Evolutionary conservation across 1,139 yeast genomes (phyloP).

Genomic region (Geotrichum reessii): DNA sequence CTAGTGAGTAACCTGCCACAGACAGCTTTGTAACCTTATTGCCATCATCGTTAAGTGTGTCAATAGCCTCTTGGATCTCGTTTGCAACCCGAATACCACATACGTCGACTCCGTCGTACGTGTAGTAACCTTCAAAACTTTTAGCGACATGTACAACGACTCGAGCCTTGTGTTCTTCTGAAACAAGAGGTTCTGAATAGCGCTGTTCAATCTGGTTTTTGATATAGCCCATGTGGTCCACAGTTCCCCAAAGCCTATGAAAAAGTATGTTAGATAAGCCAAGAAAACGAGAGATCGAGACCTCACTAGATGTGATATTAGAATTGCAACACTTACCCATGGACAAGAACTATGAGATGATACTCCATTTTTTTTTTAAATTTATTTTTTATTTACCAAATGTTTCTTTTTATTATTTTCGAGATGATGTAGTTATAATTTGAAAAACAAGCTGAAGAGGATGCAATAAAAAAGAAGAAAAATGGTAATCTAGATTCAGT

Average conservation of each 20-base stretch:
- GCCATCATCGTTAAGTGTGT: slow-evolving; percentile 28
- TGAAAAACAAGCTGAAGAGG: too few species aligned
- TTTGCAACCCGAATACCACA: slow-evolving; percentile 72
- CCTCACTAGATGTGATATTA: not conserved
- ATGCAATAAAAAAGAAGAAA: too few species aligned
- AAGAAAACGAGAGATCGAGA: not conserved
- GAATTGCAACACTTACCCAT: slow-evolving; percentile 48
- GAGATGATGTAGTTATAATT: too few species aligned
- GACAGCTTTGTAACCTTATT: slow-evolving; percentile 33
- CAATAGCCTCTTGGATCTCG: slow-evolving; percentile 53
- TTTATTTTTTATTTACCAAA: not conserved
- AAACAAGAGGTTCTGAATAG: slow-evolving; percentile 1
- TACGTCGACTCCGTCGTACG: slow-evolving; percentile 82
- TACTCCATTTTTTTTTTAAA: slow-evolving; percentile 17
- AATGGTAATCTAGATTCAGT: too few species aligned
- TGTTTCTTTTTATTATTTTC: not conserved
- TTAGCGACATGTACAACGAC: slow-evolving; percentile 53
- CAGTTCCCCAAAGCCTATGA: slow-evolving; percentile 67
- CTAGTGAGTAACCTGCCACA: slow-evolving; percentile 74
- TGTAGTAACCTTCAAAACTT: slow-evolving; percentile 59
- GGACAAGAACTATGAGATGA: slow-evolving; percentile 68
- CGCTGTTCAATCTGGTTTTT: slow-evolving; percentile 25
- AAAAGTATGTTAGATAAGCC: not conserved
- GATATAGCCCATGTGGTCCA: slow-evolving; percentile 57
- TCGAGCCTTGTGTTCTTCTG: slow-evolving; percentile 15